These are phyloP conservation scores for Kwoniella dendrophila DNA, from an alignment of 768 basidiomycete species.

Conservation along the genomic window DNA sequence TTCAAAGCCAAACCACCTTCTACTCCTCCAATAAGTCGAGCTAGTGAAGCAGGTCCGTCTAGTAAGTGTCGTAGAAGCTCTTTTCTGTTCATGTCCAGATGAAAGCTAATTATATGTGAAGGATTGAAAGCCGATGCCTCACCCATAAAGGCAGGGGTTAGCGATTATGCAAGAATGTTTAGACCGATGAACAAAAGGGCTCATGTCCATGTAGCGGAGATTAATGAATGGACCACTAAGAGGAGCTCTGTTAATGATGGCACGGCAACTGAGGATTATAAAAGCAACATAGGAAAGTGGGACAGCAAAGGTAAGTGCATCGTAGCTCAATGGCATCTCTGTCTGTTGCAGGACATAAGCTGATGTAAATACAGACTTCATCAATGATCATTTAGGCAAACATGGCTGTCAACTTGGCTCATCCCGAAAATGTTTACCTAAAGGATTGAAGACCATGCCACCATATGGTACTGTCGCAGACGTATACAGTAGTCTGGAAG, in stretches of 20 bases:
- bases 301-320: too few species aligned
- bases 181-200: conserved; percentile 32
- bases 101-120: neutral
- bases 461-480: conserved; percentile 40
- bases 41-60: conserved; percentile 37
- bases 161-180: conserved; percentile 47
- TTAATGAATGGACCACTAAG: conserved; percentile 36
- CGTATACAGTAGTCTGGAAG: conserved; percentile 58
- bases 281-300: too few species aligned
- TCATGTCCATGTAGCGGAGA: conserved; percentile 46
- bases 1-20: conserved; percentile 34
- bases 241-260: neutral
- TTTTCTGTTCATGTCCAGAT: neutral
- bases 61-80: conserved; percentile 21
- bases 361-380: conserved; percentile 27
- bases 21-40: conserved; percentile 22
- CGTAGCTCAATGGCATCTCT: neutral
- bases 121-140: conserved; percentile 14
- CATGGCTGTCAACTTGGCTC: conserved; percentile 15
- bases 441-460: conserved; percentile 40
- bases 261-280: conserved; percentile 11
- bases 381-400: conserved; percentile 27
- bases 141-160: conserved; percentile 4
- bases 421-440: conserved; percentile 19
- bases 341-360: neutral